Evolutionary conservation across 768 basidiomycete species (phyloP), one percentile per base, ranked within the genome.

Genomic region (Lactarius tabidus): DNA sequence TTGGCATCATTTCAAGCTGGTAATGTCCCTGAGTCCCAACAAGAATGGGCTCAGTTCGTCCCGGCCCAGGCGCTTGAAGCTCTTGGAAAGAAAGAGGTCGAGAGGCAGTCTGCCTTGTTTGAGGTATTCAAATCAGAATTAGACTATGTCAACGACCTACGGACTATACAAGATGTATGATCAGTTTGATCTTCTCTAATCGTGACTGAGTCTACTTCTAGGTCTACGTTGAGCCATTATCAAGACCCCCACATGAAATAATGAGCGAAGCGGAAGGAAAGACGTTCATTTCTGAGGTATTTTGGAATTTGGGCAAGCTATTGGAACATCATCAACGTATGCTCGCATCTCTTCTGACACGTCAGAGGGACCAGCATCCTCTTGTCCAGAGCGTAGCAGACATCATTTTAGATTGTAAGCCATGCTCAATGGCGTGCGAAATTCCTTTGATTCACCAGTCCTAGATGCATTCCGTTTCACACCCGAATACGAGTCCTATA

Each of bases 61-160:
- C 87, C 93, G 1, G 71, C 77, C n/a, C 85, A 85, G 70, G 85
- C 93, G 0, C 79, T 82, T 18, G 85, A 88, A 33, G 83, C 86
- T 0, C 76, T 98, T 2, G 86, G 88, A 29, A 85, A 87, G 72
- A 75, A 83, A 57, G 94, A 97, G 73, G 87, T 95, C 26, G 85
- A 89, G 64, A 82, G 95, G 53, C 95, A 98, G 74, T 90, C 86
- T 29, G 85, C 87, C 43, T 81, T 99, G 7, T 95, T 95, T 70
- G 95, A 98, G 73, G 77, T 96, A 28, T 87, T 98, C 75, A 89
- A 92, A 74, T 87, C 89, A 0, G 97, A 99, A 77, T 82, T 87
- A 67, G 89, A 93, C 65, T 98, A 97, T 73, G 89, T 94, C 14
- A 75, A 82, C 35, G 96, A 98, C 76, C 75, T 99, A 57, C 81